These are phyloP conservation scores for Backusella westeae DNA, from an alignment of 192 early-diverging fungal species.

Conservation along the genomic window DNA sequence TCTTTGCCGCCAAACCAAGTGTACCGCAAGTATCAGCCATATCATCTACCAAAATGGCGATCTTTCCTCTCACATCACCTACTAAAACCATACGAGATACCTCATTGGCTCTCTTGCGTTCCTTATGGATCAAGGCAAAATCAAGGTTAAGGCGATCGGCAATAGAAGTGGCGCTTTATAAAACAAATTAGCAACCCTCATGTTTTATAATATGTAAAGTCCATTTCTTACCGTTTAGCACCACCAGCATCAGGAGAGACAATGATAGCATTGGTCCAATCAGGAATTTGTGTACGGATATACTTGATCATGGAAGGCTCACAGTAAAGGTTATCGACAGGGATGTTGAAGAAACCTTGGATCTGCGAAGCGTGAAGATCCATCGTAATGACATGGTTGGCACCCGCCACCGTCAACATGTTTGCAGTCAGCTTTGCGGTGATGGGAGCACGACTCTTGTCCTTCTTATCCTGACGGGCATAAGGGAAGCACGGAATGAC, in stretches of 20 bases:
- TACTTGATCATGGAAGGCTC: conserved; percentile 89
- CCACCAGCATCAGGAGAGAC: conserved; percentile 96
- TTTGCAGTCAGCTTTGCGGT: conserved; percentile 95
- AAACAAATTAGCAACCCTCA: not conserved
- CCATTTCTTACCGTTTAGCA: conserved; percentile 73
- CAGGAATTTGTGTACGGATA: conserved; percentile 73
- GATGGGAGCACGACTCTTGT: conserved; percentile 94
- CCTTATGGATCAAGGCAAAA: conserved; percentile 99
- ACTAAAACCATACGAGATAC: conserved; percentile 93
- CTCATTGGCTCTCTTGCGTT: conserved; percentile 87
- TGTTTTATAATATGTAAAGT: not conserved
- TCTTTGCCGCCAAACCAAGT: conserved; percentile 83
- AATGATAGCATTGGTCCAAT: conserved; percentile 73
- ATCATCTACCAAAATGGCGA: conserved; percentile 95
- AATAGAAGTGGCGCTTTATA: conserved; percentile 82
- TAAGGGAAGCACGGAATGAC: conserved; percentile 98
- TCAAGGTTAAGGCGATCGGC: conserved; percentile 91
- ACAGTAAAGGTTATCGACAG: conserved; percentile 92
- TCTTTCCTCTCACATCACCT: conserved; percentile 88
- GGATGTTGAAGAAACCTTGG: conserved; percentile 95
- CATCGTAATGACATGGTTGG: conserved; percentile 98
- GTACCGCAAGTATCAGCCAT: conserved; percentile 98
- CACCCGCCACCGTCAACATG: conserved; percentile 92
- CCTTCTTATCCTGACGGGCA: conserved; percentile 97
- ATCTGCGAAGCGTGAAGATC: conserved; percentile 94